Evolutionary conservation across 495 filamentous ascomycete species (phyloP).

Genomic region (Paragyromitra xinjiangensis): DNA sequence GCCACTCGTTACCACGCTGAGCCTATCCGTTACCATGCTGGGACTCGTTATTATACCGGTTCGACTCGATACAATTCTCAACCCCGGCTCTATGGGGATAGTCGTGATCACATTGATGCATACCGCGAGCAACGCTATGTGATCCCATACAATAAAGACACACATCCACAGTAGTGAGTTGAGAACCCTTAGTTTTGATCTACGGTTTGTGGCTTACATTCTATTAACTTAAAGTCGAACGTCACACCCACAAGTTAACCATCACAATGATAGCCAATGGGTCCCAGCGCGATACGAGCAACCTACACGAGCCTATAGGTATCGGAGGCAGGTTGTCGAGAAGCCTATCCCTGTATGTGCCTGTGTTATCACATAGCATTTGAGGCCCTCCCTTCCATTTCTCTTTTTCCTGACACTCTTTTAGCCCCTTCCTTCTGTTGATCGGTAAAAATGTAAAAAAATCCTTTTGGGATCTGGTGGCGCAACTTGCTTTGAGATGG

Average conservation of each 20-base stretch:
- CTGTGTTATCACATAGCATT: slow-evolving; percentile 39
- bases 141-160: slow-evolving; percentile 30
- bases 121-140: slow-evolving; percentile 47
- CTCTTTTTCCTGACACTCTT: slow-evolving; percentile 16
- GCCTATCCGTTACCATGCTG: slow-evolving; percentile 34
- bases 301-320: slow-evolving; percentile 29
- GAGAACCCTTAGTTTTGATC: background rate
- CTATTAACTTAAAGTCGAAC: slow-evolving; percentile 18
- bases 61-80: slow-evolving; percentile 34
- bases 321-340: slow-evolving; percentile 34
- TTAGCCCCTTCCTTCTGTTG: slow-evolving; percentile 35
- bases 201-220: slow-evolving; percentile 6
- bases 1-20: slow-evolving; percentile 42
- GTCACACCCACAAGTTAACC: slow-evolving; percentile 21
- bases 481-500: slow-evolving; percentile 15
- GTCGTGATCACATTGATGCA: slow-evolving; percentile 43
- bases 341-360: slow-evolving; percentile 39
- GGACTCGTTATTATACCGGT: slow-evolving; percentile 22
- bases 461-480: slow-evolving; percentile 1
- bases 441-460: slow-evolving; percentile 18
- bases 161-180: slow-evolving; percentile 41
- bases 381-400: background rate
- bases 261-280: slow-evolving; percentile 21
- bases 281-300: slow-evolving; percentile 14
- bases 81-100: slow-evolving; percentile 30